Evolutionary conservation across 768 basidiomycete species (phyloP), one percentile per base, ranked within the genome.

Genomic region (Tubosaeta sp.): DNA sequence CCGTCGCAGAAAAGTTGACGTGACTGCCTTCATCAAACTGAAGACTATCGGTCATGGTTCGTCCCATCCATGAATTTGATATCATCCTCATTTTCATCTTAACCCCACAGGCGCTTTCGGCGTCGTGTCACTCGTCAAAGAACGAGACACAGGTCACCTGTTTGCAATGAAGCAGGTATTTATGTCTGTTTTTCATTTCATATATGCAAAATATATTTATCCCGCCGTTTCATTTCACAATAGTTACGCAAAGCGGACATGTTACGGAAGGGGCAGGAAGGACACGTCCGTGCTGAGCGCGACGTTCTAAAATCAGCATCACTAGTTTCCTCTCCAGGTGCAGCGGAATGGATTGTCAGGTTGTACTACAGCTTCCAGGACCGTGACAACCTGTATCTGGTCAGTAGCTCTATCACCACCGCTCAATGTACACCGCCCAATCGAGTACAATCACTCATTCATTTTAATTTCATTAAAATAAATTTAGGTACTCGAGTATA

Each of bases 151-250:
- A 5, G 89, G 91, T 16, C 81, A 83, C 55, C 74, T 97, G 43
- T 97, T 85, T 64, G 94, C 94, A 49, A 97, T 99, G 91, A 99
- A 97, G 70, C 90, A 97, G 86, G 89, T 91, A 65, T 69, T 58
- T 53, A 41, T 55, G 32, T 60, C 44, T 58, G 48, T 56, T 58
- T 32, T 41, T 59, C 38, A 65, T 70, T 54, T 59, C 63, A 58
- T 65, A 58, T 58, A 35, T 58, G 52, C 53, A 46, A 63, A 61
- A 62, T 63, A 25, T 48, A 25, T 70, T 63, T 60, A 59, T 46
- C 57, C 51, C 50, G 19, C 43, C 54, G 48, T 66, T 54, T 59
- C 58, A 57, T 63, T 59, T 49, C 35, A 44, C 57, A 48, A 51
- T 64, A 90, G 88, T 74, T 91, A 66, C 83, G 90, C 57, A 92